Conservation (phyloP, 768 basidiomycete genomes). For the Fomitopsis serialis region DNA sequence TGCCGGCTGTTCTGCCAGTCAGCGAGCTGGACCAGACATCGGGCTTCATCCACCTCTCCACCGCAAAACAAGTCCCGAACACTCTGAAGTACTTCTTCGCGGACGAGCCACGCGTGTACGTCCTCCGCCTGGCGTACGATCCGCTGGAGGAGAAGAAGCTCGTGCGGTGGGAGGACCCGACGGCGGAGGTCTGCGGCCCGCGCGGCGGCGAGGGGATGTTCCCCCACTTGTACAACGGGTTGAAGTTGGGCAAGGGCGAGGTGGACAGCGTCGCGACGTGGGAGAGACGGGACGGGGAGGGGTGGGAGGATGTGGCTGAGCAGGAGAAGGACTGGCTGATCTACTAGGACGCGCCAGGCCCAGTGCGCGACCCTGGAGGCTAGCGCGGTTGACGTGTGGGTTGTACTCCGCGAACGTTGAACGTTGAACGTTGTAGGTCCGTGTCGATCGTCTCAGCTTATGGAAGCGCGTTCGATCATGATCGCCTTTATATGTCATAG, state of each 20-base stretch:
- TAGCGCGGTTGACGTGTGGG: no score
- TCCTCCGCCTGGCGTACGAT: slow-evolving; percentile 21
- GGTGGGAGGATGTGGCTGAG: slow-evolving; percentile 20
- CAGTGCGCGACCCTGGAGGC: no score
- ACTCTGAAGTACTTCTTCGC: slow-evolving; percentile 37
- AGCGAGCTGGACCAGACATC: slow-evolving; percentile 35
- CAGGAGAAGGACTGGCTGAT: slow-evolving; percentile 16
- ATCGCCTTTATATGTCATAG: no score
- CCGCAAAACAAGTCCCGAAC: slow-evolving; percentile 29
- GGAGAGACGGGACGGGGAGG: slow-evolving; percentile 9
- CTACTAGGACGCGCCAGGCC: not conserved
- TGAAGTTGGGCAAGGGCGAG: slow-evolving; percentile 14
- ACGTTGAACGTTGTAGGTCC: not conserved
- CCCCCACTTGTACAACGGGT: slow-evolving; percentile 2
- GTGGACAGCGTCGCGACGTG: slow-evolving; percentile 14
- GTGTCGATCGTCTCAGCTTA: no score
- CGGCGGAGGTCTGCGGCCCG: slow-evolving; percentile 18
- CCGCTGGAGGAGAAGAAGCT: slow-evolving; percentile 14
- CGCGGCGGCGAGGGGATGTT: slow-evolving; percentile 18
- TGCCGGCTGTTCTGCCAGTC: slow-evolving; percentile 30
- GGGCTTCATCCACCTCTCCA: slow-evolving; percentile 45
- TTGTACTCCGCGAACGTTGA: not conserved
- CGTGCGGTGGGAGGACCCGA: slow-evolving; percentile 24
- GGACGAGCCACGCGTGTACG: slow-evolving; percentile 16
- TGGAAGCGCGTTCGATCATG: no score